Evolutionary conservation across 805 yeast genomes (phyloP), one percentile per base, ranked within the genome.

Genomic region (Teunomyces lycoperdinae): DNA sequence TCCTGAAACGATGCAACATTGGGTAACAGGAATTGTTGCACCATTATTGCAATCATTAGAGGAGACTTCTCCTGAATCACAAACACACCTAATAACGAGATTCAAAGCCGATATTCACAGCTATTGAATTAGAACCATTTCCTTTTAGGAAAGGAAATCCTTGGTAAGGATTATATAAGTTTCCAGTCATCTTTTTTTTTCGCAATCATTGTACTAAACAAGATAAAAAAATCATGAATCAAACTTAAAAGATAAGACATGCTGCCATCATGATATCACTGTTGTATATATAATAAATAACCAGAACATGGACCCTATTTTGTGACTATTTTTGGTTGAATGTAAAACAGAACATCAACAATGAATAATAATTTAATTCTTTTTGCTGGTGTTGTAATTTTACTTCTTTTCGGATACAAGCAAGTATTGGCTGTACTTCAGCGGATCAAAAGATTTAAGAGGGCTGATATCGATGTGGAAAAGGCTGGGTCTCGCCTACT

Each of bases 401-500:
- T 11, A 5, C 28, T 42, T 17, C 10, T 42, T 11, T 14, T 42
- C 9, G 24, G 27, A 16, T 11, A 42, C 17, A 42, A 30, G 10
- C 44, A 42, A 16, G 14, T 11, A 31, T 30, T 14, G 28, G 36
- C 44, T 11, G 0, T 27, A 16, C 8, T 7, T n/a, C 9, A 9
- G 14, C 5, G 44, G 14, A 24, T 11, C 33, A 31, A 31, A n/a
- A 13, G 9, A 9, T 10, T 9, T 4, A 28, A 26, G 17, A 24
- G n/a, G 9, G 13, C 16, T 16, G 41, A n/a, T 20, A n/a, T 20
- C n/a, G 41, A 38, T 24, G 11, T 11, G 7, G 52, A 52, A 35
- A 57, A 55, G 29, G 44, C 49, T 20, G 49, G 57, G 4, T 50
- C 52, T 38, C 14, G 57, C 10, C 44, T 51, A 26, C 45, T 43